A percentile compares a stretch with the other conserved stretches of the same genome.
phyloP scores from a whole-genome alignment of 352 stramenopile species.

The Phytophthora hybrid region DNA sequence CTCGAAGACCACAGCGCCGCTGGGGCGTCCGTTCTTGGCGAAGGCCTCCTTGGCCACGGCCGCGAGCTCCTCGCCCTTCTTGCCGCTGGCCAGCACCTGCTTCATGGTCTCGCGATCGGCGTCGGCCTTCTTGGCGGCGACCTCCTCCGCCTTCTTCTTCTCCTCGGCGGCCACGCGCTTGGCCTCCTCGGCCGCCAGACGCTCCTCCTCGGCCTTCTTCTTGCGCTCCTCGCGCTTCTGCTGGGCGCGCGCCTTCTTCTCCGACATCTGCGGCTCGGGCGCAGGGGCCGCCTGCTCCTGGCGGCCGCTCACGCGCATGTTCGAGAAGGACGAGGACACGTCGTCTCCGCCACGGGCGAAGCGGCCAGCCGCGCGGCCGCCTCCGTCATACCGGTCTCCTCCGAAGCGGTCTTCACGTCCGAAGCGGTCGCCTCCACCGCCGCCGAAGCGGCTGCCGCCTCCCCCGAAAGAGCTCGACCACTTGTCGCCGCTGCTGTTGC shows the following conservation, averaged over 20 bases:
- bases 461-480: conserved; percentile 62
- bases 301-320: conserved; percentile 51
- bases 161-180: conserved; percentile 68
- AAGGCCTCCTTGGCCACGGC: conserved; percentile 64
- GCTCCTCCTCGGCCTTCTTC: conserved; percentile 86
- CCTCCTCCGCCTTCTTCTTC: conserved; percentile 66
- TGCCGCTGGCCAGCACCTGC: conserved; percentile 65
- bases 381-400: conserved; percentile 42
- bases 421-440: conserved; percentile 42
- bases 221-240: conserved; percentile 81
- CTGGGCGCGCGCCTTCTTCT: conserved; percentile 70
- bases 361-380: conserved; percentile 35
- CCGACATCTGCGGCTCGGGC: conserved; percentile 18
- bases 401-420: conserved; percentile 37
- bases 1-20: conserved; percentile 65
- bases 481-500: conserved; percentile 58
- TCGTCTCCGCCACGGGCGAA: conserved; percentile 50
- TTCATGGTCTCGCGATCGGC: conserved; percentile 65
- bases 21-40: conserved; percentile 50
- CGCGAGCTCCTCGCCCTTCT: conserved; percentile 72
- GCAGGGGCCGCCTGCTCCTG: conserved; percentile 34
- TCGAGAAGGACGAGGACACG: conserved; percentile 51
- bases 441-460: conserved; percentile 45
- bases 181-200: conserved; percentile 63
- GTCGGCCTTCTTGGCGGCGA: conserved; percentile 55